Evolutionary conservation across 345 rosid species (phyloP).

Genomic region (Anacardium occidentale): DNA sequence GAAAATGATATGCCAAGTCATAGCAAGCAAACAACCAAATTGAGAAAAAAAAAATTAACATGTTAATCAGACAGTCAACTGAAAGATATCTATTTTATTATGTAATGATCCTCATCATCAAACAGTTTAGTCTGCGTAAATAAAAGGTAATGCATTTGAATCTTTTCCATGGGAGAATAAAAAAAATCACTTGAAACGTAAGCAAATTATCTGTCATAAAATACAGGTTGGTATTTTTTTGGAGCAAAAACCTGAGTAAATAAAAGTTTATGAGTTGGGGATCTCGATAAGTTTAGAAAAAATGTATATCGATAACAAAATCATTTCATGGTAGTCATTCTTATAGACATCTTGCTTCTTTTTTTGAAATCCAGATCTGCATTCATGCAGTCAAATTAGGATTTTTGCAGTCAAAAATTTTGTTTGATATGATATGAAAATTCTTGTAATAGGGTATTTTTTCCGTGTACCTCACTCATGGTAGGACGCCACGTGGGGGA

Average conservation of each 20-base stretch:
- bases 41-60: neutral
- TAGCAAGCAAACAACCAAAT: constrained; percentile 26
- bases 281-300: too few species aligned
- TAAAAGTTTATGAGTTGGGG: neutral
- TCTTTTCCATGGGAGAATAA: neutral
- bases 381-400: too few species aligned
- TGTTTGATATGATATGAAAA: neutral
- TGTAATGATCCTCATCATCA: constrained; percentile 23
- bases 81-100: constrained; percentile 10
- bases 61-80: constrained; percentile 21
- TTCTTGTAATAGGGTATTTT: constrained; percentile 1
- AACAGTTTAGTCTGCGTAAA: neutral
- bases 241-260: neutral
- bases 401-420: too few species aligned
- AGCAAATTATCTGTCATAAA: neutral
- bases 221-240: neutral
- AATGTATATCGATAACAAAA: neutral
- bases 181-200: neutral
- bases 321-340: too few species aligned
- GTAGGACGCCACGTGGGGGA: constrained; percentile 83
- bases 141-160: constrained; percentile 9
- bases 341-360: neutral
- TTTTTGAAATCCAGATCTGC: too few species aligned
- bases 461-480: constrained; percentile 66
- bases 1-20: constrained; percentile 29